Conservation (phyloP, 2,329 filamentous ascomycete species). For the Pyrenochaeta sp. region DNA sequence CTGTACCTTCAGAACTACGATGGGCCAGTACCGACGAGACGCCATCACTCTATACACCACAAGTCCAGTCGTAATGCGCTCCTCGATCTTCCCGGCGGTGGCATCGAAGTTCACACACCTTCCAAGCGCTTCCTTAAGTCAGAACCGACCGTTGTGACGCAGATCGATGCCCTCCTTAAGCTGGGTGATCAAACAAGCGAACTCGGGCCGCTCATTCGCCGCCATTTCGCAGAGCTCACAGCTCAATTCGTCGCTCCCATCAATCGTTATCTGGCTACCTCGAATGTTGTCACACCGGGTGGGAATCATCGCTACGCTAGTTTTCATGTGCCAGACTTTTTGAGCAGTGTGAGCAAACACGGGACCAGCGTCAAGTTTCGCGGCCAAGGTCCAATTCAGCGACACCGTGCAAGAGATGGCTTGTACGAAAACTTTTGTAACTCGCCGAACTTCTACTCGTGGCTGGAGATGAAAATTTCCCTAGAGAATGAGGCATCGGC, state of each 20-base stretch:
- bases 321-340: conserved; percentile 49
- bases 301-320: conserved; percentile 50
- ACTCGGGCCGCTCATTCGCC: conserved; percentile 50
- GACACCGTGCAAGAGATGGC: conserved; percentile 46
- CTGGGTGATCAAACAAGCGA: conserved; percentile 41
- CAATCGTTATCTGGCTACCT: conserved; percentile 52
- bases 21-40: conserved; percentile 46
- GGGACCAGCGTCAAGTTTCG: conserved; percentile 51
- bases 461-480: conserved; percentile 53
- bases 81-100: conserved; percentile 50
- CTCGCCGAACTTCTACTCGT: conserved; percentile 52
- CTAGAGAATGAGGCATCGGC: conserved; percentile 52
- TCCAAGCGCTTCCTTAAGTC: conserved; percentile 51
- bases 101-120: conserved; percentile 48
- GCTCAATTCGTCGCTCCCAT: conserved; percentile 53
- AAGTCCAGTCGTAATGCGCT: conserved; percentile 46
- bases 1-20: conserved; percentile 50
- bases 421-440: conserved; percentile 51
- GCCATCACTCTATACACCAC: conserved; percentile 49
- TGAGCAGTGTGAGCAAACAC: conserved; percentile 49
- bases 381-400: conserved; percentile 49
- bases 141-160: conserved; percentile 43
- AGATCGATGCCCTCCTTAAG: conserved; percentile 46
- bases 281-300: conserved; percentile 43
- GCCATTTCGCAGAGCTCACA: conserved; percentile 53